Evolutionary conservation across 2,329 filamentous ascomycete species (phyloP), one percentile per base, ranked within the genome.

Genomic region (Chrysoporthe puriensis): DNA sequence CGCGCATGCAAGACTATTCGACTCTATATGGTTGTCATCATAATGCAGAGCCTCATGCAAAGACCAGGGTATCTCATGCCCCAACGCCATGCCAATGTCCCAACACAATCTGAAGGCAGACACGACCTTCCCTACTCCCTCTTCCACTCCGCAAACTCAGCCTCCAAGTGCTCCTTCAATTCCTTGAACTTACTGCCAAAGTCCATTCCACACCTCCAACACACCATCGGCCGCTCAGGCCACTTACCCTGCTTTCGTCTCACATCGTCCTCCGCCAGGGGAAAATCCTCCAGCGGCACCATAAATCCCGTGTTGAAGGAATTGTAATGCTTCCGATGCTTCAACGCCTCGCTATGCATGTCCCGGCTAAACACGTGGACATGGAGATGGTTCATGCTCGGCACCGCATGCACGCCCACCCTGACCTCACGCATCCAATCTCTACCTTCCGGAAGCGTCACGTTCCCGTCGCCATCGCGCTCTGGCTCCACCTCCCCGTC

Each of bases 371-470:
- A 80, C 42, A 98, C 88, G 78, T 99, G 96, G 4, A 98, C 84
- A 79, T 99, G 96, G 65, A 98, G 77, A 77, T 98, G 93, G 71
- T 87, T 90, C 96, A 99, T 98, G 66, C 91, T 94, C 3, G 96
- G 96, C 72, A 90, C 88, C 3, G 93, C 91, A 79, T 99, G 96
- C 8, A 97, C 86, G 16, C 96, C 96, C 26, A 89, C 86, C 62
- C 87, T 86, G 61, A 98, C 85, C 36, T 96, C 93, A 14, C 82
- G 80, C 52, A 82, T 79, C 92, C 94, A 98, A 79, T 97, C 89
- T 34, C 95, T 85, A 0, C 94, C 94, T 0, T 75, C 70, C 0
- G 94, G 94, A 9, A 94, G 80, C 56, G 82, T 75, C 72, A 85
- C 66, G 68, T 32, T 88, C 80, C 3, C 76, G 74, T 13, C 87